Evolutionary conservation across 2,329 filamentous ascomycete species (phyloP), one percentile per base, ranked within the genome.

Genomic region (Penicillium sp.): DNA sequence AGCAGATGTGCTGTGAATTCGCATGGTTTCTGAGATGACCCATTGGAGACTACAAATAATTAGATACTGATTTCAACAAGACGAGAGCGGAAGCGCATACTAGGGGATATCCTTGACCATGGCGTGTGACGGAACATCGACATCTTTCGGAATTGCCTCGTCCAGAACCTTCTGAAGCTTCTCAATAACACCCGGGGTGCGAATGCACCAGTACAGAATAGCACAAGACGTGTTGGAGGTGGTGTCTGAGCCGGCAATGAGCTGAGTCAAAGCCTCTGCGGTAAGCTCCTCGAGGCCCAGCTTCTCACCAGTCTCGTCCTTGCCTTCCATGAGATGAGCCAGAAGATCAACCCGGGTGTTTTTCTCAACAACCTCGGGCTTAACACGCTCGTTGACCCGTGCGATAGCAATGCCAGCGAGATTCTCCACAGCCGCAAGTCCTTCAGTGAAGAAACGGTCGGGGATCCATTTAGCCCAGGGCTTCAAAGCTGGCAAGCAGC

Each of bases 371-470:
- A 80, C 78, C 43, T 88, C 86, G 57, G 85, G 84, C 9, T 89
- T 87, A 1, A 96, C 80, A 16, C 92, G 85, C n/a, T 85, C 81
- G 62, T 87, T 87, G 48, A 96, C 93, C 5, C 90, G 84, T 1
- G 92, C 91, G 53, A 93, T 88, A 29, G 92, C 93, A 63, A 96
- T 96, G 37, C 92, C 92, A 0, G 91, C 90, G 2, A 96, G 83
- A 67, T 91, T 87, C 69, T 92, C 77, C 0, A 96, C 89, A 0
- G 90, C 90, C 41, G 84, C 76, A 29, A 93, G 76, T 13, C 91
- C 91, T 60, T 90, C 79, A 63, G 78, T 83, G 80, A 95, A 96
- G 79, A 96, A 96, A 1, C 87, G 83, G 68, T 96, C 91, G 0
- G 91, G 91, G 11, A 96, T 76, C 73, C 87, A 93, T 65, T 85